A percentile compares a stretch with the other conserved stretches of the same genome.
These are phyloP conservation scores for Apiospora arundinis DNA, from an alignment of 2,329 filamentous ascomycete genomes.

Conservation along the genomic window DNA sequence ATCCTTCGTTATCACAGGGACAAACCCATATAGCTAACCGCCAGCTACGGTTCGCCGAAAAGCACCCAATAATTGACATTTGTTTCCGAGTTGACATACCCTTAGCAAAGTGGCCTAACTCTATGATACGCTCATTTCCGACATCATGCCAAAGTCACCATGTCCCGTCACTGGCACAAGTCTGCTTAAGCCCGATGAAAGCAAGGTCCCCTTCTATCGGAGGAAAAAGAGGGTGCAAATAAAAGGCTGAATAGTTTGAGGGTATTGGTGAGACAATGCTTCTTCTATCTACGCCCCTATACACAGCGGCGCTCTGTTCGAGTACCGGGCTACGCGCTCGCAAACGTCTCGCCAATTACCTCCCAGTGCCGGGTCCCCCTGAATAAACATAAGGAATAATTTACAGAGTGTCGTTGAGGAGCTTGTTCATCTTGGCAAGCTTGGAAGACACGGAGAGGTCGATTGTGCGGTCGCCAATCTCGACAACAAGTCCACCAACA, in stretches of 20 bases:
- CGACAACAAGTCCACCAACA: constrained; percentile 90
- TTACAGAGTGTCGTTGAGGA: constrained; percentile 96
- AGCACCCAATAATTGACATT: too few relatives aligned
- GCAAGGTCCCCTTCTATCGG: too few relatives aligned
- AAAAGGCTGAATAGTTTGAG: constrained; percentile 17
- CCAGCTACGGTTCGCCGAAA: neutral
- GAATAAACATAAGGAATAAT: constrained; percentile 47
- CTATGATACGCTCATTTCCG: neutral
- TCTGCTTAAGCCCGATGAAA: neutral
- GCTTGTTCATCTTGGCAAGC: constrained; percentile 99
- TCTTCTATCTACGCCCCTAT: constrained; percentile 43
- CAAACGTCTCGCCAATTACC: constrained; percentile 28
- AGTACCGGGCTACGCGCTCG: constrained; percentile 31
- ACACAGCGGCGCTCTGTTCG: constrained; percentile 36
- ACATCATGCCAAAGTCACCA: neutral
- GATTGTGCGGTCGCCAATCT: constrained; percentile 97
- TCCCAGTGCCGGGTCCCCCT: constrained; percentile 21
- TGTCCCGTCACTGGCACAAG: neutral
- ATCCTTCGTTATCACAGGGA: neutral
- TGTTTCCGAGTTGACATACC: neutral
- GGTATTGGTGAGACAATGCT: constrained; percentile 32
- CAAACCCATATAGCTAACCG: neutral
- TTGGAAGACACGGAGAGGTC: constrained; percentile 95
- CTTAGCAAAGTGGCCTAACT: neutral
- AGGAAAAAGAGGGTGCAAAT: neutral